A percentile compares a stretch with the other conserved stretches of the same genome.
Evolutionary conservation across 352 stramenopile genomes (phyloP).

Genomic region (Sclerospora graminicola): DNA sequence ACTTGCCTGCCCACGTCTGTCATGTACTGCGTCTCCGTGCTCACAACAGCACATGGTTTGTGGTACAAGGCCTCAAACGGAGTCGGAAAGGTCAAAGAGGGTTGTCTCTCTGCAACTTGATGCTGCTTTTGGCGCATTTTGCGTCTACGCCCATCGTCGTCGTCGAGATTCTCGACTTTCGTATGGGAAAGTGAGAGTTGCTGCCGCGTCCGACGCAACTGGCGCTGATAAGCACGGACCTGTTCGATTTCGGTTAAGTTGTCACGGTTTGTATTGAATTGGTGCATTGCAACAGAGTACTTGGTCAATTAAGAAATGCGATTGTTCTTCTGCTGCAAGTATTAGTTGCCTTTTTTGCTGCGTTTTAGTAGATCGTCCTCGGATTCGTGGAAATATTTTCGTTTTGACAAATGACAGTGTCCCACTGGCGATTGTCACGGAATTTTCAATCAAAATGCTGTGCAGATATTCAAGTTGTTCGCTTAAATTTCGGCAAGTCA

Average conservation of each 20-base stretch:
- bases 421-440: too few relatives aligned
- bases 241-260: slow-evolving; percentile 25
- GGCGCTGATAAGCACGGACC: slow-evolving; percentile 27
- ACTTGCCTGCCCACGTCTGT: slow-evolving; percentile 9
- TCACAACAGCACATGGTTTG: background rate
- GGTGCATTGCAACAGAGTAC: too few relatives aligned
- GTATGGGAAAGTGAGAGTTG: background rate
- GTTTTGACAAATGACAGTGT: slow-evolving; percentile 1
- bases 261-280: too few relatives aligned
- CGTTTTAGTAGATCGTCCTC: too few relatives aligned
- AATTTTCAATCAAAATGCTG: too few relatives aligned
- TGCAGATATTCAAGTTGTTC: too few relatives aligned
- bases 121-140: slow-evolving; percentile 25
- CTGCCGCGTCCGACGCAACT: slow-evolving; percentile 14
- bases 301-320: too few relatives aligned
- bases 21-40: slow-evolving; percentile 7
- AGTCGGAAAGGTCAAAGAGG: slow-evolving; percentile 27
- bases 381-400: slow-evolving; percentile 1
- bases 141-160: slow-evolving; percentile 20
- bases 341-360: too few relatives aligned
- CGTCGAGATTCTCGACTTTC: slow-evolving; percentile 5
- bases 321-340: too few relatives aligned
- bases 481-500: too few relatives aligned
- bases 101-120: slow-evolving; percentile 2
- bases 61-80: slow-evolving; percentile 25